Evolutionary conservation across 352 stramenopile genomes (phyloP), one percentile per base, ranked within the genome.

Genomic region (Globisporangium iwayamae): DNA sequence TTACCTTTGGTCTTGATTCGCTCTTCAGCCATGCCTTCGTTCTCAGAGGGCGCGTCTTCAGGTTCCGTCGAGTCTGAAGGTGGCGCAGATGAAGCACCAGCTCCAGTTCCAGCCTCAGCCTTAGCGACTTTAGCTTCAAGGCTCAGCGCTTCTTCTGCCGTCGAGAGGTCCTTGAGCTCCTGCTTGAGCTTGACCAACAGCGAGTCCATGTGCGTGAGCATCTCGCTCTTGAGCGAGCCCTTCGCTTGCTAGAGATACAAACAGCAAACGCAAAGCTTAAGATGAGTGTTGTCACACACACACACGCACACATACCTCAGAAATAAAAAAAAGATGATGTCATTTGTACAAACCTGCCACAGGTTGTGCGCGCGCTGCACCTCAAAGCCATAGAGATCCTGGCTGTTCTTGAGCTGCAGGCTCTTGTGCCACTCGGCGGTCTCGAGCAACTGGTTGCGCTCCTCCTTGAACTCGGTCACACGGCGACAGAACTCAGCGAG

Each of bases 401-500:
- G 67, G 51, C 76, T 80, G 70, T 94, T 94, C 65, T 90, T 91
- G n/a, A 94, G 70, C 72, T 94, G 85, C 30, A 94, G 66, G 58
- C 87, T 88, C 67, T 90, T 89, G 71, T 94, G 85, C 67, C 87
- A 82, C 66, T 92, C 81, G 2, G 85, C 85, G 0, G 72, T 86
- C 64, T 92, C 78, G 47, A 94, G 70, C 61, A 91, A 59, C 4
- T 79, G 78, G 46, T 87, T 90, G 59, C 81, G 79, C 57, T 94
- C 83, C 47, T 92, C 81, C 63, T 94, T 94, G 62, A 91, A 94
- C 54, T 89, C 85, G 14, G 79, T 82, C 32, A 91, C 83, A n/a
- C 85, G 85, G 18, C 85, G 83, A 41, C 85, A 92, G 72, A 83
- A 93, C 73, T 93, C 85, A 20, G 82, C 81, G 2, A 94, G 79